Conservation (phyloP, 2,329 filamentous ascomycete species). For the Chaetomium sp. region DNA sequence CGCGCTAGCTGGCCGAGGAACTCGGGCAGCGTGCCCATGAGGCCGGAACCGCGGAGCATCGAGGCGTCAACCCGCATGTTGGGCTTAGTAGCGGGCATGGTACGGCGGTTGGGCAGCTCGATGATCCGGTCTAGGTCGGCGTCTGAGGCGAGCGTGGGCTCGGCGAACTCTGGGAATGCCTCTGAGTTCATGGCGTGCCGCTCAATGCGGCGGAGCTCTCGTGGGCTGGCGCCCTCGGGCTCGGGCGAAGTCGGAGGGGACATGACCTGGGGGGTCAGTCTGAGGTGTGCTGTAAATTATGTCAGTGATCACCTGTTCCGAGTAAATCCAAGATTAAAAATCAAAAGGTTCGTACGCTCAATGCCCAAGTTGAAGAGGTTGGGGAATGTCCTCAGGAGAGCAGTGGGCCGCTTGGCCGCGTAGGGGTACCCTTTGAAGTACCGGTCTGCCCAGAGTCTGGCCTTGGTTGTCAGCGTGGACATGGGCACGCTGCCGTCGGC, state of each 20-base stretch:
- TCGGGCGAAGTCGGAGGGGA: conserved; percentile 6
- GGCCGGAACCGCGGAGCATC: conserved; percentile 19
- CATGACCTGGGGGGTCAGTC: conserved; percentile 12
- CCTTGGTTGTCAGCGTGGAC: conserved; percentile 15
- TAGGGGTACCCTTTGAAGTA: conserved; percentile 17
- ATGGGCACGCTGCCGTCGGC: conserved; percentile 11
- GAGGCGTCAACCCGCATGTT: conserved; percentile 20
- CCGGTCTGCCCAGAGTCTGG: conserved; percentile 17
- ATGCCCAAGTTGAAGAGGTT: conserved; percentile 20
- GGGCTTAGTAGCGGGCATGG: conserved; percentile 13
- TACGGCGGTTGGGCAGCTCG: conserved; percentile 13
- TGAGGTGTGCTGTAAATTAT: conserved; percentile 10
- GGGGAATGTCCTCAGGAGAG: conserved; percentile 16
- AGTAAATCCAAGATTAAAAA: not conserved
- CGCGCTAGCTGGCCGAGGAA: conserved; percentile 24
- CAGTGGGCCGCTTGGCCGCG: conserved; percentile 12
- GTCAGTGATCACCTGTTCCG: not conserved
- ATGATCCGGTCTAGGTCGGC: conserved; percentile 22
- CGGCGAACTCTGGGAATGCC: conserved; percentile 19
- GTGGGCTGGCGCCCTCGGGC: conserved; percentile 11
- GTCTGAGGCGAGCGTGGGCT: conserved; percentile 20
- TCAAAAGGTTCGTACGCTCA: conserved; percentile 1
- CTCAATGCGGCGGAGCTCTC: conserved; percentile 11
- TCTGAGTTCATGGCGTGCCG: conserved; percentile 15
- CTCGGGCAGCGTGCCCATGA: conserved; percentile 21